Evolutionary conservation across 495 filamentous ascomycete genomes (phyloP).

Genomic region (Cryomyces antarcticus): DNA sequence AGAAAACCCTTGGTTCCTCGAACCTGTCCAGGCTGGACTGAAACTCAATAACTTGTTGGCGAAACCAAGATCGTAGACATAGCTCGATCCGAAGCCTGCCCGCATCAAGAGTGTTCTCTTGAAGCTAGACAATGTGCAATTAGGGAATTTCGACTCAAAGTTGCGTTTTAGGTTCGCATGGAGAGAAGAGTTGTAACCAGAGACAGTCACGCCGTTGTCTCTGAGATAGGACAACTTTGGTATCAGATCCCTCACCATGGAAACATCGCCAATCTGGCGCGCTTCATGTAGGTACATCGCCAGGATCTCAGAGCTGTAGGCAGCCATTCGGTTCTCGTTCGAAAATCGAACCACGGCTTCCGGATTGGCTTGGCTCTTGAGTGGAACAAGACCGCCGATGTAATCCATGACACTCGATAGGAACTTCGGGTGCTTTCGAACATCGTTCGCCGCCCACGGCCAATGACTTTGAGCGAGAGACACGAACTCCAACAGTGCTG

Average conservation of each 20-base stretch:
- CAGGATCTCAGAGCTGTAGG: conserved; percentile 66
- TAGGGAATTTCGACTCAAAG: conserved; percentile 53
- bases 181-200: conserved; percentile 65
- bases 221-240: conserved; percentile 57
- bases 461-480: conserved; percentile 71
- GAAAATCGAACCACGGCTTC: conserved; percentile 24
- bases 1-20: conserved; percentile 45
- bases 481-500: conserved; percentile 71
- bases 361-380: conserved; percentile 23
- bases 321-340: conserved; percentile 50
- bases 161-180: conserved; percentile 73
- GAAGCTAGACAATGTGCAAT: conserved; percentile 50
- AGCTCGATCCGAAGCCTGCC: conserved; percentile 44
- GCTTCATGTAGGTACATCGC: conserved; percentile 77
- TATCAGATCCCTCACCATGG: conserved; percentile 46
- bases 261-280: conserved; percentile 46
- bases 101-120: conserved; percentile 47
- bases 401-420: conserved; percentile 46
- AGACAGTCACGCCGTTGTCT: conserved; percentile 48
- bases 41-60: conserved; percentile 55
- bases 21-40: conserved; percentile 56
- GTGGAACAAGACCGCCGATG: conserved; percentile 32
- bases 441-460: conserved; percentile 68
- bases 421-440: conserved; percentile 54
- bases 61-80: conserved; percentile 61